Evolutionary conservation across 805 yeast genomes (phyloP).

Genomic region (Tetrapisispora taiwanensis): DNA sequence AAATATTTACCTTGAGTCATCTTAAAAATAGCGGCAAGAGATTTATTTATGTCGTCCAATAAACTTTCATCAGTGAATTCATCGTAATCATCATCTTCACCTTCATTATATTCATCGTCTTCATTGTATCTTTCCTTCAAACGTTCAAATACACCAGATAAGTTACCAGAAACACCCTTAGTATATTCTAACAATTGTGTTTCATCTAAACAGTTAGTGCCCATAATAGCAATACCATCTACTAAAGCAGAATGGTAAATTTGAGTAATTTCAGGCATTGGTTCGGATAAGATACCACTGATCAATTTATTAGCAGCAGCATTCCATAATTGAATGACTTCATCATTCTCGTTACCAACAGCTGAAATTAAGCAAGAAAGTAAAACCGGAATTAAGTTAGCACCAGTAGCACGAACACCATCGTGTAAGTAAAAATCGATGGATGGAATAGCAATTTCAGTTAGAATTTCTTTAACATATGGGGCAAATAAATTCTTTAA

Average conservation of each 20-base stretch:
- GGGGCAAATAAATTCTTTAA: conserved; percentile 75
- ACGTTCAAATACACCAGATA: conserved; percentile 60
- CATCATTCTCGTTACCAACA: conserved; percentile 42
- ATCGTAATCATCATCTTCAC: conserved; percentile 70
- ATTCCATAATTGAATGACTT: conserved; percentile 62
- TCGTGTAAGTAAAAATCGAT: conserved; percentile 86
- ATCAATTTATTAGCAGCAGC: conserved; percentile 58
- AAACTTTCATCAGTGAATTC: conserved; percentile 85
- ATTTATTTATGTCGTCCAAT: conserved; percentile 73
- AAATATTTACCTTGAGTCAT: conserved; percentile 48
- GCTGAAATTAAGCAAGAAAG: conserved; percentile 49
- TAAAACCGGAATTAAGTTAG: conserved; percentile 70
- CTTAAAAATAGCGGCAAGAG: conserved; percentile 60
- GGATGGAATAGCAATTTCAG: conserved; percentile 77
- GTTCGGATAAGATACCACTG: conserved; percentile 61
- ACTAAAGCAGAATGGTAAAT: conserved; percentile 66
- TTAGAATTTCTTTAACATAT: conserved; percentile 68
- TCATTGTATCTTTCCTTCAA: conserved; percentile 61
- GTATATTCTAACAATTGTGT: conserved; percentile 49
- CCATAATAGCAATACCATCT: conserved; percentile 56
- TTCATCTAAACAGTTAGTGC: conserved; percentile 47
- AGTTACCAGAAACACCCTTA: conserved; percentile 46
- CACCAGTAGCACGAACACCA: conserved; percentile 88
- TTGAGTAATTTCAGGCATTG: conserved; percentile 71
- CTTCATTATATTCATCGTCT: conserved; percentile 84